Evolutionary conservation across 495 filamentous ascomycete genomes (phyloP), one percentile per base, ranked within the genome.

Genomic region (Aspergillus bridgeri): DNA sequence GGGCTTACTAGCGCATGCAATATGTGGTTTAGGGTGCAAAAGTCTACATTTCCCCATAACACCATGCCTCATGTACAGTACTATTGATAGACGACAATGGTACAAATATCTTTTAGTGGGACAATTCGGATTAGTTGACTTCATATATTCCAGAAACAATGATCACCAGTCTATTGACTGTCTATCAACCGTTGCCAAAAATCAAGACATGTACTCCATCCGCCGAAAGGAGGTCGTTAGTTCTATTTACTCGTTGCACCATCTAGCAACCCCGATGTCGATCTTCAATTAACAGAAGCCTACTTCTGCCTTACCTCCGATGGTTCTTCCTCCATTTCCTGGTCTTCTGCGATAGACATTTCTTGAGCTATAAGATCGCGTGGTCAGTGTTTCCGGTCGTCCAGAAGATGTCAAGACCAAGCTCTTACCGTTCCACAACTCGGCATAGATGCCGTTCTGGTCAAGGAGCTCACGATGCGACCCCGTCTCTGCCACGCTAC

Each of bases 391-490:
- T 46, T 18, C 2, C n/a, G 6, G 6, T 29, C 27, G 27, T 1
- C 6, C 1, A 6, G 27, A 7, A 29, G 6, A 29, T 29, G 11
- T 7, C 5, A n/a, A 42, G 22, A 29, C 22, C 4, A n/a, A 21
- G 29, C 25, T 75, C 84, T 80, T 73, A 90, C 87, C 87, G 72
- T 89, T 90, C 94, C 94, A 98, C 33, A 98, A 74, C 66, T 95
- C 86, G 7, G 88, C 83, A 74, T 98, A 98, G 8, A 96, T 77
- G 5, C 95, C 94, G 3, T 82, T 82, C 17, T 73, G 77, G 56
- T 93, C 88, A 57, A 98, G 83, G 52, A 98, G 73, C 69, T 95
- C 81, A 33, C 84, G 80, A 67, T 98, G 94, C 13, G 89, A 95
- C 0, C 95, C 94, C 38, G 78, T 82, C 73, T 98, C 94, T 23